Percentiles rank a stretch among this genome's conserved stretches.
Conservation (phyloP, 129 eudicot genomes). For the Gnaphalium uliginosum region DNA sequence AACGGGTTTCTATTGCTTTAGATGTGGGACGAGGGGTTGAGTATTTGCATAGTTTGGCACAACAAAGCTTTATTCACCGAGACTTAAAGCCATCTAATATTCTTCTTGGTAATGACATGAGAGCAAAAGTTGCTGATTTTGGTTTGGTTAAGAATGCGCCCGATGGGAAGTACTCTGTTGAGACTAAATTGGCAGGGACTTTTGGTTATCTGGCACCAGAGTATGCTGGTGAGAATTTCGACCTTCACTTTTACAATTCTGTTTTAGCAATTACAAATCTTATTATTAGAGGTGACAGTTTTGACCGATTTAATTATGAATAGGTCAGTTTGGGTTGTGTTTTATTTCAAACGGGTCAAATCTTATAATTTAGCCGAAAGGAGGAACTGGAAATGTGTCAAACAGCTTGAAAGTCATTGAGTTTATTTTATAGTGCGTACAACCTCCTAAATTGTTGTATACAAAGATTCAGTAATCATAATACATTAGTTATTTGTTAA, state of each 20-base stretch:
- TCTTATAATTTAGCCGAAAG: background rate
- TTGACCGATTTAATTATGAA: background rate
- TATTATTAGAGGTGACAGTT: background rate
- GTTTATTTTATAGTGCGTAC: background rate
- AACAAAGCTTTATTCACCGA: slow-evolving; percentile 62
- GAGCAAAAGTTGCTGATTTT: slow-evolving; percentile 53
- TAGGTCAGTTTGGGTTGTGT: background rate
- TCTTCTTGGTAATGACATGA: slow-evolving; percentile 53
- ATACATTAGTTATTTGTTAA: background rate
- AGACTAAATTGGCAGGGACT: slow-evolving; percentile 63
- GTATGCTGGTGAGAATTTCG: slow-evolving; percentile 45
- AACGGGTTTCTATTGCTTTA: slow-evolving; percentile 37
- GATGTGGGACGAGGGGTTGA: slow-evolving; percentile 70
- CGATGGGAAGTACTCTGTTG: slow-evolving; percentile 51
- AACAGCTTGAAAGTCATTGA: background rate
- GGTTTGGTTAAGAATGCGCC: slow-evolving; percentile 51
- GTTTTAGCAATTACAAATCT: background rate
- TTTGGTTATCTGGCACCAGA: slow-evolving; percentile 77
- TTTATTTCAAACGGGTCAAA: background rate
- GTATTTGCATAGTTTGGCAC: slow-evolving; percentile 62
- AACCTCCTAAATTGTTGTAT: background rate
- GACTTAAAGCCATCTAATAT: slow-evolving; percentile 62
- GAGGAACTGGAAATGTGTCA: background rate
- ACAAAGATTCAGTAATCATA: background rate
- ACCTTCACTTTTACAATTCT: background rate